Conservation (phyloP, 129 eudicot species). For the Heracleum sosnowskyi region DNA sequence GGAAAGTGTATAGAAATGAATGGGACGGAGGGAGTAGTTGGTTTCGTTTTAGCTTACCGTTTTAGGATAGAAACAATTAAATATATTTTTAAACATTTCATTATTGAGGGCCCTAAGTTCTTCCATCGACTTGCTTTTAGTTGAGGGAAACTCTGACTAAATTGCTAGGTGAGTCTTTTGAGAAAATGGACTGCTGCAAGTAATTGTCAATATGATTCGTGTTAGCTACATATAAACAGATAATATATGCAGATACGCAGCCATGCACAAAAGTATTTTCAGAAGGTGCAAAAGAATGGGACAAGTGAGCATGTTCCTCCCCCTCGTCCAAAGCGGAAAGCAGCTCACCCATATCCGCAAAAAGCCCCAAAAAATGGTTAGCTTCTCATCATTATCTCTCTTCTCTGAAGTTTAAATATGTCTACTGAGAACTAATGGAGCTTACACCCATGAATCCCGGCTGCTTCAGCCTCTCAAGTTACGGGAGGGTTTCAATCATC, state of each 20-base stretch:
- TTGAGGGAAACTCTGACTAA: neutral
- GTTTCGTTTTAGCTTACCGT: neutral
- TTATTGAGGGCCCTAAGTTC: neutral
- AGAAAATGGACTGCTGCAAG: neutral
- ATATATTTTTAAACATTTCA: neutral
- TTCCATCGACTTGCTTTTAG: neutral
- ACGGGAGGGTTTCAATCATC: conserved; percentile 28
- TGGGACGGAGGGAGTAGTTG: too few relatives aligned
- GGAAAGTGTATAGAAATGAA: too few relatives aligned
- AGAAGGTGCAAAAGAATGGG: conserved; percentile 87
- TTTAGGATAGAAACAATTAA: neutral
- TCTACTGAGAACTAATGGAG: neutral
- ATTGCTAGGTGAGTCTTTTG: neutral
- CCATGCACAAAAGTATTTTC: conserved; percentile 88
- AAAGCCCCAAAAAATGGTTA: conserved; percentile 79
- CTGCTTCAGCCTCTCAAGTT: conserved; percentile 9
- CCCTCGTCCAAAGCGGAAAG: conserved; percentile 94
- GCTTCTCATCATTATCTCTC: conserved; percentile 9
- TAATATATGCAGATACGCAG: conserved; percentile 69
- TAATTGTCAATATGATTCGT: neutral
- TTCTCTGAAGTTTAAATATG: neutral
- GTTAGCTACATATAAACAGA: neutral
- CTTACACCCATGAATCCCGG: neutral
- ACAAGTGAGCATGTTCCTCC: conserved; percentile 94
- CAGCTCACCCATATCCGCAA: conserved; percentile 91